Conservation (phyloP, 202 grass and related monocot genomes). For the Digitaria exilis region DNA sequence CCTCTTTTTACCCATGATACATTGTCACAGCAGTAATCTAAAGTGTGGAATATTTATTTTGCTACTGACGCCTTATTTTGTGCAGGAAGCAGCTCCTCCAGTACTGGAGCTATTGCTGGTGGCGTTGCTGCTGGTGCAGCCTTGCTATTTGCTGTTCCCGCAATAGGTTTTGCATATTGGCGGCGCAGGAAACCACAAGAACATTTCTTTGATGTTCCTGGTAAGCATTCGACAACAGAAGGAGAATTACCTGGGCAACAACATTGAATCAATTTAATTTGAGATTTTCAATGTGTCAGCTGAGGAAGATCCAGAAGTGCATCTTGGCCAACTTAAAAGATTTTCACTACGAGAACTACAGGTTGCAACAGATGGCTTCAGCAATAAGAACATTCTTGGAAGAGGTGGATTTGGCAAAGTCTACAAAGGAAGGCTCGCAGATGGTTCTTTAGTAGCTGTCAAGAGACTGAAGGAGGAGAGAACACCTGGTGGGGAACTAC, state of each 20-base stretch:
- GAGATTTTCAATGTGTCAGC: constrained; percentile 52
- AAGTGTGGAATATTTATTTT: not conserved
- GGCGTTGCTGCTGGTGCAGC: constrained; percentile 97
- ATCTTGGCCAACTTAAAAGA: constrained; percentile 97
- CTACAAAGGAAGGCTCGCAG: constrained; percentile 93
- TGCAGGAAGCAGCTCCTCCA: constrained; percentile 91
- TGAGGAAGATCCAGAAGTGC: constrained; percentile 95
- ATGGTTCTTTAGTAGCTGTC: constrained; percentile 93
- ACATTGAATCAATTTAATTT: constrained; percentile 28
- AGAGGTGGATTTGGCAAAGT: constrained; percentile 99
- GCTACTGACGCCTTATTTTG: constrained; percentile 27
- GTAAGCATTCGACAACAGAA: constrained; percentile 48
- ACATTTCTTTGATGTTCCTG: constrained; percentile 98
- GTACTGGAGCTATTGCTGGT: constrained; percentile 99
- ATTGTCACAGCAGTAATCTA: not conserved
- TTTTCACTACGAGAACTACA: constrained; percentile 96
- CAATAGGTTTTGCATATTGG: constrained; percentile 94
- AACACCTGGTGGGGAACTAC: constrained; percentile 93
- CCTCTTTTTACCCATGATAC: not conserved
- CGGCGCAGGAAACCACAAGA: constrained; percentile 91
- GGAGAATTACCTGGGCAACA: constrained; percentile 23
- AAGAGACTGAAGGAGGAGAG: constrained; percentile 98
- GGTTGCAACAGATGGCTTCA: constrained; percentile 90
- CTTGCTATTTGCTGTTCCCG: constrained; percentile 90
- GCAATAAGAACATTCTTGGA: constrained; percentile 96